Evolutionary conservation across 805 yeast species (phyloP), one percentile per base, ranked within the genome.

Genomic region (Ogataea ganodermae): DNA sequence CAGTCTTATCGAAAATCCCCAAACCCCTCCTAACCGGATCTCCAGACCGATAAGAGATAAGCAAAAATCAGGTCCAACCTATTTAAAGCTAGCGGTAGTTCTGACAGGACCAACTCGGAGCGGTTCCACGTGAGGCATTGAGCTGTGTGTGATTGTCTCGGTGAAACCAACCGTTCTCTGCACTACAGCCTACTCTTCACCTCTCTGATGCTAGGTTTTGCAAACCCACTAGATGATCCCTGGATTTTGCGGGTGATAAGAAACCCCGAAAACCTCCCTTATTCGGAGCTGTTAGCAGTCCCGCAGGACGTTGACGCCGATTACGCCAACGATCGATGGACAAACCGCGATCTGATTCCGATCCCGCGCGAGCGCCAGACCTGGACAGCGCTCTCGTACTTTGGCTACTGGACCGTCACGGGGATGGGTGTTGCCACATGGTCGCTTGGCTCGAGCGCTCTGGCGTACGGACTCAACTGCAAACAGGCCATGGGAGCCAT

Each of bases 301-400:
- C 72, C 72, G 12, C 55, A 53, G 22, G 61, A 63, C 22, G 65
- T 55, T 8, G 61, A 60, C 22, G 56, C 56, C n/a, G 56, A 54
- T 16, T 62, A 59, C 35, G 55, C 57, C 6, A 59, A 61, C 24
- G 67, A 68, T 30, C 46, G 55, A 3, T 48, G 66, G 53, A 66
- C 71, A 5, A 72, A 71, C 36, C 66, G 68, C 35, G 80, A 76
- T 52, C 65, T 75, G 27, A 68, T 71, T 16, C 79, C 80, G 21
- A 61, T 74, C 49, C 76, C 76, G 0, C 71, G 71, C 4, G 53
- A 57, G 6, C 59, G 80, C 51, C 65, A 81, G 45, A 70, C 75
- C 0, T 78, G 81, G 81, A 74, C 72, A 5, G 58, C 65, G 18
- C 59, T 68, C 53, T 69, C 73, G 27, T 76, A 68, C 53, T 55